Evolutionary conservation across 2,329 filamentous ascomycete species (phyloP).

Genomic region (Fragosphaeria purpurea): DNA sequence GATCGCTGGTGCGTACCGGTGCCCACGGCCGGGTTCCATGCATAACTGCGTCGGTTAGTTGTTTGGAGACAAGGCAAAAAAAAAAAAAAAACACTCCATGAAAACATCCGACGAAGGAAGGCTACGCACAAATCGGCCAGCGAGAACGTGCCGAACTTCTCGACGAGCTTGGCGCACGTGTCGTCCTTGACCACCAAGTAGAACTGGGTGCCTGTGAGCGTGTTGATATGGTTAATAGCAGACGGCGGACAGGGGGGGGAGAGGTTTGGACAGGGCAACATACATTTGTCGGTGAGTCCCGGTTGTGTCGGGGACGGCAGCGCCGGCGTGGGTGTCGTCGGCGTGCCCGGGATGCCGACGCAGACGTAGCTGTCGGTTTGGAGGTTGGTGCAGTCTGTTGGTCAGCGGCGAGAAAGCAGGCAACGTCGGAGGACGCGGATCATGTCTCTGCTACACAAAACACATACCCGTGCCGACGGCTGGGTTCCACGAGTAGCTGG

Average conservation of each 20-base stretch:
- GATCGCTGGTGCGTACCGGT: too few species aligned
- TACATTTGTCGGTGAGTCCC: slow-evolving; percentile 6
- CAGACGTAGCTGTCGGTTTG: slow-evolving; percentile 8
- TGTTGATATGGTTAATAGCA: too few species aligned
- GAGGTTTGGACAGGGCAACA: too few species aligned
- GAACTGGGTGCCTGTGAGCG: slow-evolving; percentile 1
- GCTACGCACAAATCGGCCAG: slow-evolving; percentile 2
- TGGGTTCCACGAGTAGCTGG: slow-evolving; percentile 11
- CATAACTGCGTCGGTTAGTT: not conserved
- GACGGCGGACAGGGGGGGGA: too few species aligned
- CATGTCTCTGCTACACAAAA: too few species aligned
- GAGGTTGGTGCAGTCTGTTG: slow-evolving; percentile 9
- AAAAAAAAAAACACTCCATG: too few species aligned
- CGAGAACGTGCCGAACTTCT: slow-evolving; percentile 6
- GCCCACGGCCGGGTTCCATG: slow-evolving; percentile 11
- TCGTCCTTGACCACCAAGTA: slow-evolving; percentile 9
- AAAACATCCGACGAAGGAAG: too few species aligned
- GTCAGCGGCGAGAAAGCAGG: too few species aligned
- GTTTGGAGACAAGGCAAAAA: too few species aligned
- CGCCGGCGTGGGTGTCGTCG: not conserved
- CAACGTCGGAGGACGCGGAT: too few species aligned
- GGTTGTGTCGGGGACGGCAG: slow-evolving; percentile 3
- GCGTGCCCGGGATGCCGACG: slow-evolving; percentile 23
- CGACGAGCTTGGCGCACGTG: slow-evolving; percentile 7
- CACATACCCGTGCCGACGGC: not conserved